A percentile compares a stretch with the other conserved stretches of the same genome.
Evolutionary conservation across 768 basidiomycete genomes (phyloP).

Genomic region (Kwoniella botswanensis): DNA sequence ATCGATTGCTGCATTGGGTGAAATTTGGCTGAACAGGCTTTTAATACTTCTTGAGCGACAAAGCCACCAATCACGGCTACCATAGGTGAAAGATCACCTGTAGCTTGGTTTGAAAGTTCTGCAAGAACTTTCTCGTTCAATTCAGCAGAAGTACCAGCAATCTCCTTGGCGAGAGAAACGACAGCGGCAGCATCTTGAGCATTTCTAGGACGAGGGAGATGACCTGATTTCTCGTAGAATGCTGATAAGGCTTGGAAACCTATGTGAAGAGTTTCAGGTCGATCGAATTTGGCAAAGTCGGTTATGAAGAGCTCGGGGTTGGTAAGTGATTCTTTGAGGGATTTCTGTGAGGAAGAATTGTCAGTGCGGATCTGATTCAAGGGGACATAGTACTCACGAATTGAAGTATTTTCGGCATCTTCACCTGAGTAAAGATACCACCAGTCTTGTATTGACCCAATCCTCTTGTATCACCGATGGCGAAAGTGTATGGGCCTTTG

Average conservation of each 20-base stretch:
- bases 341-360: conserved; percentile 70
- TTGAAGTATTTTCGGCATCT: conserved; percentile 95
- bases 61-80: conserved; percentile 95
- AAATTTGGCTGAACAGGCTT: conserved; percentile 97
- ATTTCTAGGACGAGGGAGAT: conserved; percentile 82
- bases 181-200: conserved; percentile 74
- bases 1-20: conserved; percentile 92
- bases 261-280: conserved; percentile 83
- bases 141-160: conserved; percentile 68
- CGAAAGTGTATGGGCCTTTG: conserved; percentile 87
- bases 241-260: conserved; percentile 92
- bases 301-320: conserved; percentile 88
- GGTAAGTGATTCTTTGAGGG: conserved; percentile 80
- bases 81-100: conserved; percentile 85
- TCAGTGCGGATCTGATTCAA: not conserved
- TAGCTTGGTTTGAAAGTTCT: conserved; percentile 88
- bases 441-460: conserved; percentile 79
- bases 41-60: conserved; percentile 96
- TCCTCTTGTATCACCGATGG: conserved; percentile 86
- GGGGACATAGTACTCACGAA: conserved; percentile 69
- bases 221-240: conserved; percentile 68
- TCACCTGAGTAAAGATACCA: conserved; percentile 96
- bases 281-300: conserved; percentile 96
- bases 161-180: conserved; percentile 76
- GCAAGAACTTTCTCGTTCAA: conserved; percentile 77